Percentiles rank a stretch among this genome's conserved stretches.
Evolutionary conservation across 225 moss, liverwort and hornwort genomes (phyloP).

Genomic region (Lunularia cruciata): DNA sequence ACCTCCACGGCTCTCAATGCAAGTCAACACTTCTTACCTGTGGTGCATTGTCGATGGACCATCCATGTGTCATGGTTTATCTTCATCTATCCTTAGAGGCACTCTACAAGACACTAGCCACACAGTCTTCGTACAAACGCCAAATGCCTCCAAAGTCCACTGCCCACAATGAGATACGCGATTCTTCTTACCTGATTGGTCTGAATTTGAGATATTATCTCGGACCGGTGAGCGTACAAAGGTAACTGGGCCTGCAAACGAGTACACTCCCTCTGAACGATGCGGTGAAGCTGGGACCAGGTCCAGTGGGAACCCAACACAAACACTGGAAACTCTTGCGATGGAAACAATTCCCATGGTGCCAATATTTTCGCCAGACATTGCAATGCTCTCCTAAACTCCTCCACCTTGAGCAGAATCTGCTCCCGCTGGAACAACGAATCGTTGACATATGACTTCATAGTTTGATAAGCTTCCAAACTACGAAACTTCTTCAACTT

Average conservation of each 20-base stretch:
- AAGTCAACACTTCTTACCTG: too few relatives aligned
- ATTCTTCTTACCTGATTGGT: conserved; percentile 26
- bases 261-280: conserved; percentile 40
- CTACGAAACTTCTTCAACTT: conserved; percentile 21
- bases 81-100: too few relatives aligned
- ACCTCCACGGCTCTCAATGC: too few relatives aligned
- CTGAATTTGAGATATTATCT: conserved; percentile 29
- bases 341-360: not conserved
- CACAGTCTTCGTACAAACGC: too few relatives aligned
- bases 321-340: conserved; percentile 18
- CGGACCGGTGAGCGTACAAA: conserved; percentile 41
- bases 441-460: conserved; percentile 20
- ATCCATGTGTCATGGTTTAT: too few relatives aligned
- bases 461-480: not conserved
- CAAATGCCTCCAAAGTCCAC: too few relatives aligned
- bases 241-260: conserved; percentile 39
- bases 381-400: conserved; percentile 31
- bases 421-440: conserved; percentile 30
- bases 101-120: too few relatives aligned
- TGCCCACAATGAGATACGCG: not conserved
- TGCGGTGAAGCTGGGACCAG: conserved; percentile 40
- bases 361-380: conserved; percentile 17
- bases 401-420: conserved; percentile 20
- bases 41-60: too few relatives aligned
- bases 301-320: conserved; percentile 28